Conservation (phyloP, 169 alveolate genomes). For the Cyclospora cayetanensis region DNA sequence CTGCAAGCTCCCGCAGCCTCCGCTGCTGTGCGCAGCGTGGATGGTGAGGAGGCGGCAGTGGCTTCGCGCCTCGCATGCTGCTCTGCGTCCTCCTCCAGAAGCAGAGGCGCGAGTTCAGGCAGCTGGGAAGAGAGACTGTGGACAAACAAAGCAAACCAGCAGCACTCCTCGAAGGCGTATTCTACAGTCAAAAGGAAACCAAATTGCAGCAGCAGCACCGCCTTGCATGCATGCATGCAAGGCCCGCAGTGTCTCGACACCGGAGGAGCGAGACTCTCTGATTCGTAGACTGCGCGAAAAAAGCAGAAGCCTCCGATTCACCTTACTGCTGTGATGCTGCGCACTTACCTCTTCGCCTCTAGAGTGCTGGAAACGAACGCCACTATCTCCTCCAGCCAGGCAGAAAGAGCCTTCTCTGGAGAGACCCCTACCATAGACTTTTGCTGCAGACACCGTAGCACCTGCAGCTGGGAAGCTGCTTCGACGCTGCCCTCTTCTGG, state of each 20-base stretch:
- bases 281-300: no score
- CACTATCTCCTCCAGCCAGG: slow-evolving; percentile 37
- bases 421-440: background rate
- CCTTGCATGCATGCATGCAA: no score
- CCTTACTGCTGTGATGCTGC: background rate
- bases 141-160: background rate
- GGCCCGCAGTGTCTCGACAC: no score
- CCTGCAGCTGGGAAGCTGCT: background rate
- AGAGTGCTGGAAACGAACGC: background rate
- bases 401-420: slow-evolving; percentile 30
- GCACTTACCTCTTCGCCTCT: slow-evolving; percentile 30
- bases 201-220: no score
- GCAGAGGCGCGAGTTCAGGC: slow-evolving; percentile 51
- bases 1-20: slow-evolving; percentile 63
- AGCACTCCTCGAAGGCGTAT: background rate
- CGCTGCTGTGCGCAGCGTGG: slow-evolving; percentile 55
- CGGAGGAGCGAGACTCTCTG: no score
- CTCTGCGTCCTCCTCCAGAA: slow-evolving; percentile 10
- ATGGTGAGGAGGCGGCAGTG: background rate
- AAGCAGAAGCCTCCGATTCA: no score
- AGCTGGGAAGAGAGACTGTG: slow-evolving; percentile 16
- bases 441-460: slow-evolving; percentile 1
- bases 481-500: background rate
- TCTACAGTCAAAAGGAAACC: no score
- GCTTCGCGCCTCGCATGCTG: background rate